Evolutionary conservation across 352 stramenopile species (phyloP).

Genomic region (Halophytophthora batemanensis): DNA sequence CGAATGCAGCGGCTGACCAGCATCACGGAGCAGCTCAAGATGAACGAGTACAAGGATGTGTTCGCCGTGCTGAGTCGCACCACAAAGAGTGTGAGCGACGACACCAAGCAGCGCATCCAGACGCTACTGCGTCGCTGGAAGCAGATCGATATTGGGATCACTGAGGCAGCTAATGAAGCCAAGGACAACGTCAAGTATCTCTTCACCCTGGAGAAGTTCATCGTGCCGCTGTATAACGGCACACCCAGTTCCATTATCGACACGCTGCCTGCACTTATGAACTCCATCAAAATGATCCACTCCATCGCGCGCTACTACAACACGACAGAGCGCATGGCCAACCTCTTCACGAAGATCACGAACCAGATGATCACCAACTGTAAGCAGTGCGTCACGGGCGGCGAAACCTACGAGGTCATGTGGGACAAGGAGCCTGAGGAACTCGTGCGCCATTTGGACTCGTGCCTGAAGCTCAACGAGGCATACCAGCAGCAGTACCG

Average conservation of each 20-base stretch:
- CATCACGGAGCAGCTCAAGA: constrained; percentile 98
- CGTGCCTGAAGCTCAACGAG: constrained; percentile 97
- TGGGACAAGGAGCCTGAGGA: constrained; percentile 95
- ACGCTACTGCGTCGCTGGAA: constrained; percentile 95
- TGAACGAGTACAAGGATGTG: constrained; percentile 95
- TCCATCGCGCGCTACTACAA: constrained; percentile 99
- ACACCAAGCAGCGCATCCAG: constrained; percentile 93
- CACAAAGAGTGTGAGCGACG: constrained; percentile 82
- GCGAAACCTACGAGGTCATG: constrained; percentile 87
- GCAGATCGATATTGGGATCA: constrained; percentile 98
- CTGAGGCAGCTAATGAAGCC: constrained; percentile 96
- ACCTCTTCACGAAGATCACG: constrained; percentile 97
- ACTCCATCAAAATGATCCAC: constrained; percentile 99
- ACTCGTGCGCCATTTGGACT: constrained; percentile 93
- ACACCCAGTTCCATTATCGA: constrained; percentile 97
- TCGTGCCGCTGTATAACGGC: constrained; percentile 87
- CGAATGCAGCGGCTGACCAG: constrained; percentile 98
- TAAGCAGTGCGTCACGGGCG: constrained; percentile 92
- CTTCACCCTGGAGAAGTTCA: constrained; percentile 97
- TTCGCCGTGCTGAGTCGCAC: constrained; percentile 90
- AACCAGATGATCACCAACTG: constrained; percentile 99
- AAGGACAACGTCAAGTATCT: constrained; percentile 99
- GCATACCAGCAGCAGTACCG: constrained; percentile 98
- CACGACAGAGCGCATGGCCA: constrained; percentile 96
- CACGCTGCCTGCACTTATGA: constrained; percentile 97